phyloP scores from a whole-genome alignment of 2,329 filamentous ascomycete genomes.

The Lasiodiplodia citricola region DNA sequence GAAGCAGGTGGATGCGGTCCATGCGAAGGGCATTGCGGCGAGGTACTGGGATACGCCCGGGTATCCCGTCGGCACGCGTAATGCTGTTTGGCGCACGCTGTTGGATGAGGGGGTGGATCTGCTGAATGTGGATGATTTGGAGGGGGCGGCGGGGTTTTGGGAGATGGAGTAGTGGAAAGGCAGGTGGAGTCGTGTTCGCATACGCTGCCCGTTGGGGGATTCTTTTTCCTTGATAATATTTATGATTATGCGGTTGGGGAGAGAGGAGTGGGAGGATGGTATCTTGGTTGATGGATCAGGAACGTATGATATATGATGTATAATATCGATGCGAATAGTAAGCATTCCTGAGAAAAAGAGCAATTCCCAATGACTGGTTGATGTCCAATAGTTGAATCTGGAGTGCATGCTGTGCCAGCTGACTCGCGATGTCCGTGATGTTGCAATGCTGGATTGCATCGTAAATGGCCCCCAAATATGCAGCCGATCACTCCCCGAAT shows the following conservation, averaged over 20 bases:
- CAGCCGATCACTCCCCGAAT: too few species aligned
- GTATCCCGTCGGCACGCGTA: slow-evolving; percentile 64
- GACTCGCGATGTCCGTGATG: too few species aligned
- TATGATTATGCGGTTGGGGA: too few species aligned
- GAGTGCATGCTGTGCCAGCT: neutral
- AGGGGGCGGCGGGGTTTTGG: slow-evolving; percentile 55
- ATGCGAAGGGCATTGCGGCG: slow-evolving; percentile 61
- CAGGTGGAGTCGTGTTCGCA: neutral
- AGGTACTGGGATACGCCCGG: slow-evolving; percentile 69
- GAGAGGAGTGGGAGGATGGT: too few species aligned
- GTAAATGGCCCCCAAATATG: too few species aligned
- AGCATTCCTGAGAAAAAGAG: neutral
- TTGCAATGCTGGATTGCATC: too few species aligned
- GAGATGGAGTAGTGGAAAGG: slow-evolving; percentile 30
- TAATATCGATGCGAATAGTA: neutral
- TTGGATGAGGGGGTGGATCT: slow-evolving; percentile 64
- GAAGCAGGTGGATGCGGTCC: slow-evolving; percentile 59
- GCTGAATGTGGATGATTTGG: slow-evolving; percentile 68
- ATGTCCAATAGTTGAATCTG: neutral
- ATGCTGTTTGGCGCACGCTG: slow-evolving; percentile 63
- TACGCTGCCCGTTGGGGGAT: too few species aligned
- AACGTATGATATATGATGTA: neutral
- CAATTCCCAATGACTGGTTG: neutral
- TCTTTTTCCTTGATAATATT: neutral
- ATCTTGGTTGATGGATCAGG: too few species aligned